Conservation (phyloP, 176 grass and related monocot species). For the sorghum (Sorghum bicolor) region Sorghum_bicolor_NCBIv3 NC_012872.2:61643501-61644000, state of each 20-base stretch:
- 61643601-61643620: neutral
- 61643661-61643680: neutral
- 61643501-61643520: too few species aligned
- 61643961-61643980: neutral
- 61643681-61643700: constrained; percentile 24
- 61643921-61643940: neutral
- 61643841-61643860: constrained; percentile 17
- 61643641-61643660: neutral
- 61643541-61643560: too few species aligned
- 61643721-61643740: constrained; percentile 10
- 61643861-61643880: constrained; percentile 13
- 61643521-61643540: too few species aligned
- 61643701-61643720: constrained; percentile 6
- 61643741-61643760: neutral
- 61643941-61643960: neutral
- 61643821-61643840: neutral
- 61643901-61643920: neutral
- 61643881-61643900: constrained; percentile 21
- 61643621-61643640: neutral
- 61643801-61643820: neutral
- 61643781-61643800: neutral
- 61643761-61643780: neutral
- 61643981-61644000: neutral
- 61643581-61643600: neutral
- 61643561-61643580: too few species aligned